Base-by-base conservation (phyloP, 2,329 filamentous ascomycete species). In the Aspergillus vadensis region DNA sequence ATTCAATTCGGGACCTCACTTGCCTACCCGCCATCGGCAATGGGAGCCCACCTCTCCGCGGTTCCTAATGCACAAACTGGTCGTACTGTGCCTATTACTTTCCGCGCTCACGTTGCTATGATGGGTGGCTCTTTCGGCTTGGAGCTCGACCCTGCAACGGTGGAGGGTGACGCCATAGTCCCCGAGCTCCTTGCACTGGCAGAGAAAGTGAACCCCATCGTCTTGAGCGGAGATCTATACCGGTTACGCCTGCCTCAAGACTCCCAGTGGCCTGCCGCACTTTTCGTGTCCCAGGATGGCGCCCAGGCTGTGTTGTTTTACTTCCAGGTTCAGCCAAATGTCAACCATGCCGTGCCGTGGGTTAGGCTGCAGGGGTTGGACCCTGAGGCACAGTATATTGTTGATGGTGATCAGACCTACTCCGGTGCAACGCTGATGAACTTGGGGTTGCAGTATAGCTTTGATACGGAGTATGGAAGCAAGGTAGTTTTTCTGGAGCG, bases 71-170 rank as follows among this genome's bases (percentile, higher is more conserved):
- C 82, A 6, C 73, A 85, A 36, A 87, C 85, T 0, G 72, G 77
- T 0, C 84, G 86, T 19, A 83, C 80, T 1, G 83, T 83, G 1
- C 82, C 86, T 0, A 79, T 89, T 12, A 71, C 73, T 1, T 88
- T 89, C 76, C 85, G 87, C 36, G 85, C 83, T 0, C 86, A 88
- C 58, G 86, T 89, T 0, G 87, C 87, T 5, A 85, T 88, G 78
- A 88, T 88, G 86, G 87, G 87, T 58, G 86, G 86, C 2, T 87
- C 85, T 0, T 89, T 89, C 65, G 87, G 87, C 0, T 80, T 89
- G 10, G 86, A 89, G 69, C 79, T 89, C 7, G 80, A 88, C 67
- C 87, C 86, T 0, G 75, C 74, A 0, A 76, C 76, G 0, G 81
- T 81, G 12, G 86, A 89, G n/a, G 78, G 75, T 50, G 78, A 75